A percentile compares a stretch with the other conserved stretches of the same genome.
Conservation (phyloP, 495 filamentous ascomycete species). For the Aspergillus asperescens region DNA sequence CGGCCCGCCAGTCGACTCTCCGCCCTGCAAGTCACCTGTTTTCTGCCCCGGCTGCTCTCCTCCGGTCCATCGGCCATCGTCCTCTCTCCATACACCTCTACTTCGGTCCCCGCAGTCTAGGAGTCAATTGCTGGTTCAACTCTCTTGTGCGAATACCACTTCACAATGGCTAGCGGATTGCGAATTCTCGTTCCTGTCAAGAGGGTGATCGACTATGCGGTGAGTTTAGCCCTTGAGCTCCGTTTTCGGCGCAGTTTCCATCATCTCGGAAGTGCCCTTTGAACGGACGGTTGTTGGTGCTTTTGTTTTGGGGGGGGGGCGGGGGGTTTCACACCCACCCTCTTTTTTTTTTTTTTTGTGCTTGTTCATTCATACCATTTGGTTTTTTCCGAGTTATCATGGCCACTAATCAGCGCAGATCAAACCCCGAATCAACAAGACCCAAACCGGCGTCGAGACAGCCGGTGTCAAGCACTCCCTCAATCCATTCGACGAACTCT, state of each 20-base stretch:
- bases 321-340: too few relatives aligned
- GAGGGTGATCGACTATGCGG: slow-evolving; percentile 98
- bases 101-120: slow-evolving; percentile 3
- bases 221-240: slow-evolving; percentile 42
- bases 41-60: slow-evolving; percentile 15
- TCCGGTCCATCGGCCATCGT: slow-evolving; percentile 14
- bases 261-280: too few relatives aligned
- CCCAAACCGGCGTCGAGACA: slow-evolving; percentile 89
- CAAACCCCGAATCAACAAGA: slow-evolving; percentile 96
- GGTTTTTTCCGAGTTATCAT: background rate
- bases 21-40: slow-evolving; percentile 24
- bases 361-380: too few relatives aligned
- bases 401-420: slow-evolving; percentile 51
- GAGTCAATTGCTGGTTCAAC: background rate
- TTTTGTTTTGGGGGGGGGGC: too few relatives aligned
- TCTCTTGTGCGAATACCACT: background rate
- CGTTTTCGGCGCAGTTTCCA: slow-evolving; percentile 19
- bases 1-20: slow-evolving; percentile 38
- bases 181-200: slow-evolving; percentile 95
- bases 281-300: too few relatives aligned
- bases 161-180: slow-evolving; percentile 67
- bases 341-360: too few relatives aligned
- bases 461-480: slow-evolving; percentile 90
- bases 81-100: slow-evolving; percentile 12
- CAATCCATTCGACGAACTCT: slow-evolving; percentile 99